Percentiles rank a stretch among this genome's conserved stretches.
phyloP scores from a whole-genome alignment of 2,329 filamentous ascomycete species.

The Botrytis squamosa region DNA sequence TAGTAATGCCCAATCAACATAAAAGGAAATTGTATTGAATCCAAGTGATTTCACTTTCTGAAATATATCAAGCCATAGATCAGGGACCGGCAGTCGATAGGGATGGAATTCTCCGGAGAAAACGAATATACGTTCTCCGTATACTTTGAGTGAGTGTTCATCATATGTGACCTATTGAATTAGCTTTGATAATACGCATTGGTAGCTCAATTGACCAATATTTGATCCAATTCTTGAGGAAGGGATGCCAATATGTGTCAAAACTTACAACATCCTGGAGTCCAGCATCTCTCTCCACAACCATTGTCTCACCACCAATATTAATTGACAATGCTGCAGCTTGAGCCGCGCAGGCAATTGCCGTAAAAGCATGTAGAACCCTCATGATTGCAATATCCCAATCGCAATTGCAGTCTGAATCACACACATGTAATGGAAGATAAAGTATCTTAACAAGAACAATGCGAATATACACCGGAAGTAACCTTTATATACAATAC shows the following conservation, averaged over 20 bases:
- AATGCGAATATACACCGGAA: background rate
- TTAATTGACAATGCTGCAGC: slow-evolving; percentile 47
- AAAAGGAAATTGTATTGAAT: slow-evolving; percentile 78
- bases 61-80: slow-evolving; percentile 69
- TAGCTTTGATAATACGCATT: background rate
- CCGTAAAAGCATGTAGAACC: slow-evolving; percentile 38
- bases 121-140: slow-evolving; percentile 60
- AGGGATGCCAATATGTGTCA: background rate
- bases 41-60: slow-evolving; percentile 81
- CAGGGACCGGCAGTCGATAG: slow-evolving; percentile 58
- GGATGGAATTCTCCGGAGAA: slow-evolving; percentile 65
- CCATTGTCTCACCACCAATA: slow-evolving; percentile 47
- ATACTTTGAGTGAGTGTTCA: slow-evolving; percentile 59
- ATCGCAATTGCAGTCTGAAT: background rate
- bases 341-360: slow-evolving; percentile 45
- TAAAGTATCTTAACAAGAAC: background rate
- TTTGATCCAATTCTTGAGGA: background rate
- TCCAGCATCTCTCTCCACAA: slow-evolving; percentile 50
- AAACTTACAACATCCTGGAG: slow-evolving; percentile 55
- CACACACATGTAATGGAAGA: background rate
- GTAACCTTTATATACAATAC: slow-evolving; percentile 12
- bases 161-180: slow-evolving; percentile 56
- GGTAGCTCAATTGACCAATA: background rate
- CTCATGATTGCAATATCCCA: slow-evolving; percentile 40
- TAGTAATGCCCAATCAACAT: slow-evolving; percentile 73